Conservation (phyloP, 2,329 filamentous ascomycete species). For the Pseudopithomyces maydicus region DNA sequence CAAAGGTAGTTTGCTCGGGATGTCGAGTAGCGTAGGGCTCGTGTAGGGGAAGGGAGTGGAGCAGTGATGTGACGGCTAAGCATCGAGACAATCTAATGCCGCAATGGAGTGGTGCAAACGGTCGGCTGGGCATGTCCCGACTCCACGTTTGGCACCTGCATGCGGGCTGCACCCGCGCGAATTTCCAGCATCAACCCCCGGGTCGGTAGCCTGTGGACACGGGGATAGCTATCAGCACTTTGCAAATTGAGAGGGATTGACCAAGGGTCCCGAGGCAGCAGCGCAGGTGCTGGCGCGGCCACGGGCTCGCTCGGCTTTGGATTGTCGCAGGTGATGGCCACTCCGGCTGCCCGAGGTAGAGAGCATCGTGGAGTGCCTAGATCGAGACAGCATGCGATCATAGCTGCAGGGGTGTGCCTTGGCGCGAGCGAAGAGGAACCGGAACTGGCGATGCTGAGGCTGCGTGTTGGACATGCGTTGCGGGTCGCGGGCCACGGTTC, state of each 20-base stretch:
- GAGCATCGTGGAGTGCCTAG: slow-evolving; percentile 6
- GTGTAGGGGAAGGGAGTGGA: not conserved
- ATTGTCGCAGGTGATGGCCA: slow-evolving; percentile 4
- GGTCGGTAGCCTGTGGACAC: not conserved
- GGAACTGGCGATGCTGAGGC: slow-evolving; percentile 18
- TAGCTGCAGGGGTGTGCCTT: slow-evolving; percentile 21
- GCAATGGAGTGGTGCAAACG: slow-evolving; percentile 1
- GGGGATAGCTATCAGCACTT: not conserved
- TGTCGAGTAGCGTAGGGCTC: not conserved
- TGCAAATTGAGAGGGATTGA: not conserved
- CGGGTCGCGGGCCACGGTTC: not conserved
- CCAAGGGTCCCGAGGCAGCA: not conserved
- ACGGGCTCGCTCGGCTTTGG: not conserved
- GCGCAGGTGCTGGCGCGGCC: not conserved
- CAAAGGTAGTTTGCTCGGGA: not conserved
- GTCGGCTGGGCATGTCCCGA: slow-evolving; percentile 4
- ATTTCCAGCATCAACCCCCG: not conserved
- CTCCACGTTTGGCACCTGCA: slow-evolving; percentile 4
- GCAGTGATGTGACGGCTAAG: not conserved
- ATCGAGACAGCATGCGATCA: slow-evolving; percentile 14
- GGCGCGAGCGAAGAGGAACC: slow-evolving; percentile 32
- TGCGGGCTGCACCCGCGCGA: not conserved
- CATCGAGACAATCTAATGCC: slow-evolving; percentile 1
- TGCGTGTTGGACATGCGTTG: not conserved
- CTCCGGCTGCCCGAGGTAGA: slow-evolving; percentile 28